A percentile compares a stretch with the other conserved stretches of the same genome.
phyloP scores from a whole-genome alignment of 768 basidiomycete species.

The Boletus fagicola region DNA sequence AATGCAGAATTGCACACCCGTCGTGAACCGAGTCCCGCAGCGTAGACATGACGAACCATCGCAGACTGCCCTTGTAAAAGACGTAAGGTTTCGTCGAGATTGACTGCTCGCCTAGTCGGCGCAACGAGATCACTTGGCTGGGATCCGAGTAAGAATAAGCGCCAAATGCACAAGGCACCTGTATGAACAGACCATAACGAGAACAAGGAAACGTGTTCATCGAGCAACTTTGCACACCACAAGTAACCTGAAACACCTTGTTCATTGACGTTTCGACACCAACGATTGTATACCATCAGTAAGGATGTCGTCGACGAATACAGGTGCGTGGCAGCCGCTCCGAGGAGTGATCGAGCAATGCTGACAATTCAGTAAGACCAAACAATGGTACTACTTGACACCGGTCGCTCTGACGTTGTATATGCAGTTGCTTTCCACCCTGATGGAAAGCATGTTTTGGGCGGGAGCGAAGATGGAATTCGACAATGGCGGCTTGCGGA shows the following conservation, averaged over 20 bases:
- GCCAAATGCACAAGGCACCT: background rate
- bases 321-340: background rate
- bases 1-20: no score
- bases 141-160: background rate
- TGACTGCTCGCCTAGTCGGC: background rate
- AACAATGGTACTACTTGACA: background rate
- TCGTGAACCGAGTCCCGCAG: no score
- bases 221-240: background rate
- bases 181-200: background rate
- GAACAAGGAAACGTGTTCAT: background rate
- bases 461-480: background rate
- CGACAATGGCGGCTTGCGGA: background rate
- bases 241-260: no score
- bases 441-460: background rate
- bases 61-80: background rate
- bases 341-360: background rate
- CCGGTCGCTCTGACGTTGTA: fast-evolving
- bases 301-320: background rate
- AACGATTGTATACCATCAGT: background rate
- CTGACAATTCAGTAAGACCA: background rate
- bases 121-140: background rate
- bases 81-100: background rate
- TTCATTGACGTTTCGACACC: background rate
- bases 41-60: no score
- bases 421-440: background rate